Evolutionary conservation across 2,329 filamentous ascomycete genomes (phyloP).

Genomic region (Arthrobotrys iridis): DNA sequence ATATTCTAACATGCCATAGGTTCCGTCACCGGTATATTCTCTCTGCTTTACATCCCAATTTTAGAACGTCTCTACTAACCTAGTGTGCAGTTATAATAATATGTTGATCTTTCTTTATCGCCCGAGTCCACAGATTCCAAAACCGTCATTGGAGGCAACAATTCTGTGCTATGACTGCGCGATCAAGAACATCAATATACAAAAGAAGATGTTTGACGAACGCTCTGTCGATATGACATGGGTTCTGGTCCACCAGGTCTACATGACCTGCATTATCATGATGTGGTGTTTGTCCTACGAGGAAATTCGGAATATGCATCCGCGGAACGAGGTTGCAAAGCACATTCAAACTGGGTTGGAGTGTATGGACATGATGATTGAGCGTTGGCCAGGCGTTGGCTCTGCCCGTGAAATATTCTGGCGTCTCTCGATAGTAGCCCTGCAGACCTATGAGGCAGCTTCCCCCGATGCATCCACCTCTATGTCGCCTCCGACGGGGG

Average conservation of each 20-base stretch:
- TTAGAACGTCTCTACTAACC: slow-evolving; percentile 67
- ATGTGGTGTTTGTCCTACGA: slow-evolving; percentile 91
- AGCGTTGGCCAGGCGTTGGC: slow-evolving; percentile 89
- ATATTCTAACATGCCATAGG: slow-evolving; percentile 63
- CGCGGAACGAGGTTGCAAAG: slow-evolving; percentile 77
- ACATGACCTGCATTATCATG: slow-evolving; percentile 90
- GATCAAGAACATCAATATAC: slow-evolving; percentile 81
- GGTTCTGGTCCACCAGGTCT: slow-evolving; percentile 89
- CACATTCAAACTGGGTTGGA: slow-evolving; percentile 79
- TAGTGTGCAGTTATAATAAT: slow-evolving; percentile 73
- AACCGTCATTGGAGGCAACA: slow-evolving; percentile 81
- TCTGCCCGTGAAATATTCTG: slow-evolving; percentile 85
- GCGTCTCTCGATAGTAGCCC: slow-evolving; percentile 84
- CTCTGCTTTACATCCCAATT: slow-evolving; percentile 13
- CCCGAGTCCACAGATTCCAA: slow-evolving; percentile 89
- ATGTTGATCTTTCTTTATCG: slow-evolving; percentile 89
- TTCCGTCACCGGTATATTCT: slow-evolving; percentile 65
- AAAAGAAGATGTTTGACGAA: slow-evolving; percentile 79
- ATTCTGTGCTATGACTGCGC: slow-evolving; percentile 84
- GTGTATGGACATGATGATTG: slow-evolving; percentile 80
- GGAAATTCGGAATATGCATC: slow-evolving; percentile 78
- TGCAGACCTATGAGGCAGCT: slow-evolving; percentile 79
- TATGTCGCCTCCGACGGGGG: slow-evolving; percentile 16
- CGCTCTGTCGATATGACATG: slow-evolving; percentile 86
- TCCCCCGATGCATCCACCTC: slow-evolving; percentile 5